phyloP scores from a whole-genome alignment of 2,329 filamentous ascomycete species.

The Diaporthe citri region DNA sequence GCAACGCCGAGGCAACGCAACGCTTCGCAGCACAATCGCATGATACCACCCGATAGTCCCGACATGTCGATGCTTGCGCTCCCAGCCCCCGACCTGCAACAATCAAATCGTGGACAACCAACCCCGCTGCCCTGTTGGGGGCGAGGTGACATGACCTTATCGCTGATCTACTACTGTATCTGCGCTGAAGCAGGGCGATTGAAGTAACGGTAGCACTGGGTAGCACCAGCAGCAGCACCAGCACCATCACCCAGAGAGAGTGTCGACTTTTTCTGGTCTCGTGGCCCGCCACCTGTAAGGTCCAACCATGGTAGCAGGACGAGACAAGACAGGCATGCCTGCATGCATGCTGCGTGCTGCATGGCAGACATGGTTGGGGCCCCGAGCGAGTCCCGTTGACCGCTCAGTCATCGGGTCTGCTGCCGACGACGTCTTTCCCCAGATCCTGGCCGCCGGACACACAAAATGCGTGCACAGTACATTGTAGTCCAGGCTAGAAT shows the following conservation, averaged over 20 bases:
- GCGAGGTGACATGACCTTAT: conserved; percentile 18
- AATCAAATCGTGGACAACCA: background rate
- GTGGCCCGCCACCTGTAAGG: conserved; percentile 18
- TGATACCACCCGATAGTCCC: background rate
- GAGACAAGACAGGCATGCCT: conserved; percentile 10
- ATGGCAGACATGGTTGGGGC: conserved; percentile 24
- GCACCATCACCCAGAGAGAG: background rate
- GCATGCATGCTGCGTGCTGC: conserved; percentile 3
- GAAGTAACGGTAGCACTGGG: conserved; percentile 13
- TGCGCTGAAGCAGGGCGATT: conserved; percentile 20
- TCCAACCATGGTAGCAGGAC: conserved; percentile 21
- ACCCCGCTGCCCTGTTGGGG: background rate
- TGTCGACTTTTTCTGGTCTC: conserved; percentile 16
- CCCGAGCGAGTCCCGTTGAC: conserved; percentile 7
- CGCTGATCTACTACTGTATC: conserved; percentile 23
- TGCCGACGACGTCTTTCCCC: conserved; percentile 3
- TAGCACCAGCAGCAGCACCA: background rate
- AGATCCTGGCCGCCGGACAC: background rate
- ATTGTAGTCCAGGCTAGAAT: background rate
- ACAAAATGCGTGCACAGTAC: background rate
- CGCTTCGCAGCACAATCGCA: background rate
- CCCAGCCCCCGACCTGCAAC: background rate
- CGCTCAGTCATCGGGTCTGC: conserved; percentile 12
- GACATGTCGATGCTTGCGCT: background rate
- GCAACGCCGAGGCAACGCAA: background rate